Evolutionary conservation across 2,329 filamentous ascomycete genomes (phyloP), one percentile per base, ranked within the genome.

Genomic region (Phyllosticta capitalensis): DNA sequence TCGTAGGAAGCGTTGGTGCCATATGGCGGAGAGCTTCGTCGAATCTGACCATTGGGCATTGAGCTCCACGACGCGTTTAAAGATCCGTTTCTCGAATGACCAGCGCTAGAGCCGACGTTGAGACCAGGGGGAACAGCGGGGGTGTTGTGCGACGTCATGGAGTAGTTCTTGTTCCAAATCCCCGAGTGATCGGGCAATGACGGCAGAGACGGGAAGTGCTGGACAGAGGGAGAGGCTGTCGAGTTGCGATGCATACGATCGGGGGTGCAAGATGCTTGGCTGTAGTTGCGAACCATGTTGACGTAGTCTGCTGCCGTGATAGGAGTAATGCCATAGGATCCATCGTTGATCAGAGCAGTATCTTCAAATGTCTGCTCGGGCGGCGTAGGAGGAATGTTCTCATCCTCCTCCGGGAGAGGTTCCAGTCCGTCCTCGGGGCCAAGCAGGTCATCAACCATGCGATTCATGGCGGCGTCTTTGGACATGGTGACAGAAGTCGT

Each of bases 401-500:
- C 72, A 28, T 73, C 73, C 61, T 77, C 76, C 54, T 78, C 75
- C 9, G 66, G 68, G 24, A 74, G 64, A 21, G 71, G 69, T 61
- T 72, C 72, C 54, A 74, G 62, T 50, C 74, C 70, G 24, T 75
- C 74, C 54, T 76, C 73, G 20, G 68, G 67, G 51, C 72, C 73
- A 55, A 84, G 74, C 26, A 85, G 71, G 61, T 80, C 75, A 63
- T 84, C 80, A 14, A 85, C 82, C 82, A 84, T 84, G 9, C 75
- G 76, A 62, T 76, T 76, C 73, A 83, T 79, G 22, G 78, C 77
- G n/a, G 72, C 73, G 60, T 81, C 79, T 56, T 72, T 73, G 9
- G 72, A 69, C 54, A 75, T 73, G 12, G 72, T 68, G 54, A 75
- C 73, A 5, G 78, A 79, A 20, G 78, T 75, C n/a, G 79, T 76